Base-by-base conservation (phyloP, 2,329 filamentous ascomycete species). In the Fusarium armeniacum region DNA sequence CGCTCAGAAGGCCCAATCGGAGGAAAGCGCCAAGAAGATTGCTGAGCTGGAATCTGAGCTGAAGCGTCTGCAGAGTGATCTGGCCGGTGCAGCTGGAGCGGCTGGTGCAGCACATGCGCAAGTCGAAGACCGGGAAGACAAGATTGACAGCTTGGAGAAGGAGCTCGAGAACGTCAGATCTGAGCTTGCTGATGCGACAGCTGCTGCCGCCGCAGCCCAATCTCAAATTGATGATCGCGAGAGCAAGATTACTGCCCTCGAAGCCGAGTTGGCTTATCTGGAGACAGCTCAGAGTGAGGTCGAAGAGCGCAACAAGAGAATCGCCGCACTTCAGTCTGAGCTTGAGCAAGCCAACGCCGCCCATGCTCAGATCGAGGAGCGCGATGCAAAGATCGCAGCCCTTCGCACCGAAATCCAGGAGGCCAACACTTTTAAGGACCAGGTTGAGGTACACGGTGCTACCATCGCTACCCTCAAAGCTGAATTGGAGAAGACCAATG, bases 111-210 rank as follows among this genome's bases (percentile, higher is more conserved):
- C 71, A 11, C 67, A 75, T 15, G 73, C 70, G 5, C 72, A 76
- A 30, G 52, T 78, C 3, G 67, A 81, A 63, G 78, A 81, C 52
- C 78, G 77, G 12, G 79, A 81, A 35, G 78, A 80, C 61, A 73
- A 72, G 78, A 82, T 79, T 35, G 76, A 80, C 54, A 75, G 78
- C 2, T 78, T 87, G 5, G 83, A 81, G 57, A 66, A 60, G 26
- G 71, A 75, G 36, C 38, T 75, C 16, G 57, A 70, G 33, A 58
- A 58, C 10, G 58, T 72, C 30, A 44, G 60, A 41, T 55, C 62
- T 12, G 74, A 69, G n/a, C 65, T 77, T 49, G 67, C 69, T 6
- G 41, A 46, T 11, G 67, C 68, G 3, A 16, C 46, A 10, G 35
- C 68, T 33, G 43, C 53, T 3, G 70, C 60, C 2, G 59, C 38